A percentile compares a stretch with the other conserved stretches of the same genome.
Conservation (phyloP, 106 monocot genomes). For the Allium cepa region DNA sequence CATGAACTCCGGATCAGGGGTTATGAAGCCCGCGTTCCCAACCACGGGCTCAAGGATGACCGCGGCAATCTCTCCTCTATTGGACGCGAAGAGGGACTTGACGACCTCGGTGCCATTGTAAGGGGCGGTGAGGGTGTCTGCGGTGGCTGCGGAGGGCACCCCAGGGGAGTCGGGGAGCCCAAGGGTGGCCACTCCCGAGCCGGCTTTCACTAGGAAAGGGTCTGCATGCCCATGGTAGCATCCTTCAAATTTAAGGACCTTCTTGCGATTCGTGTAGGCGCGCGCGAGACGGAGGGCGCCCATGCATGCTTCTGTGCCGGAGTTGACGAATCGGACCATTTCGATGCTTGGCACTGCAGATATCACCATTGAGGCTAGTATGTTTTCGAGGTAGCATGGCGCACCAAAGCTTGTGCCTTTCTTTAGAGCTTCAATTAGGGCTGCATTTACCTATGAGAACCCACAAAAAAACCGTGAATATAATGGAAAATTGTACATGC, state of each 20-base stretch:
- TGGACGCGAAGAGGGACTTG: conserved; percentile 39
- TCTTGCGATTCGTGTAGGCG: conserved; percentile 64
- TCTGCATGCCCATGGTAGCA: conserved; percentile 96
- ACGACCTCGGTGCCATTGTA: conserved; percentile 67
- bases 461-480: not conserved
- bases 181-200: conserved; percentile 90
- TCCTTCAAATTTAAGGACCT: conserved; percentile 87
- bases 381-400: conserved; percentile 67
- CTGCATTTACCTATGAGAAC: conserved; percentile 69
- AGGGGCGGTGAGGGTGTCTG: conserved; percentile 69
- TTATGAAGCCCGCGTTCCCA: conserved; percentile 89
- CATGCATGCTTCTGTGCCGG: conserved; percentile 97
- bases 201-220: conserved; percentile 82
- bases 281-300: conserved; percentile 86
- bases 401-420: conserved; percentile 98
- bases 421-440: conserved; percentile 65
- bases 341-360: conserved; percentile 84
- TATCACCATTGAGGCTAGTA: conserved; percentile 80
- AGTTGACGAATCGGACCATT: conserved; percentile 96
- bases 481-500: no score
- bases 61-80: conserved; percentile 76
- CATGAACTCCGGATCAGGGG: conserved; percentile 52
- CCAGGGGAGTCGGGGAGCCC: conserved; percentile 96
- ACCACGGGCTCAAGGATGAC: conserved; percentile 90
- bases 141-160: conserved; percentile 66